A percentile compares a stretch with the other conserved stretches of the same genome.
Evolutionary conservation across 805 yeast genomes (phyloP).

Genomic region (Candida oleophila): DNA sequence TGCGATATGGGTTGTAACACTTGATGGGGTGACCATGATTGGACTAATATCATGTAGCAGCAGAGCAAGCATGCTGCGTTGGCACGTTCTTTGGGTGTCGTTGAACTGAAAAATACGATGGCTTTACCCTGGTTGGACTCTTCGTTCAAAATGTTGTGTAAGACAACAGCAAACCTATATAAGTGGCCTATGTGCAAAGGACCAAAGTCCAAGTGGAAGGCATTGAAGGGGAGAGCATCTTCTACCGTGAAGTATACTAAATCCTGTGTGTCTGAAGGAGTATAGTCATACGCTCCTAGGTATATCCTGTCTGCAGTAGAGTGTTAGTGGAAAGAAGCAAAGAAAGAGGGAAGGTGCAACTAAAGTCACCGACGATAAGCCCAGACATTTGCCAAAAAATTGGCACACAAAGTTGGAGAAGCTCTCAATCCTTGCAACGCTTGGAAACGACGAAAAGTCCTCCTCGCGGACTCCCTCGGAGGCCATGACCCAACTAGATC

Average conservation of each 20-base stretch:
- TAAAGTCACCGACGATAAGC: not conserved
- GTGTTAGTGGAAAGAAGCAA: slow-evolving; percentile 23
- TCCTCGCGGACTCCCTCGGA: too few relatives aligned
- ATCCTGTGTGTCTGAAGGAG: slow-evolving; percentile 74
- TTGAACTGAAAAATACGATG: slow-evolving; percentile 84
- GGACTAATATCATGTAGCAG: slow-evolving; percentile 92
- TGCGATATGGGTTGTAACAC: slow-evolving; percentile 93
- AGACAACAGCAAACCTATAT: slow-evolving; percentile 90
- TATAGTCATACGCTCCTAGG: slow-evolving; percentile 81
- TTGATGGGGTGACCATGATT: slow-evolving; percentile 98
- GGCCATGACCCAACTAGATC: too few relatives aligned
- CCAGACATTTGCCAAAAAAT: too few relatives aligned
- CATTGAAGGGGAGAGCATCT: slow-evolving; percentile 85
- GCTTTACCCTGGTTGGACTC: slow-evolving; percentile 82
- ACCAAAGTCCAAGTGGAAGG: slow-evolving; percentile 96
- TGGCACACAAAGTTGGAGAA: too few relatives aligned
- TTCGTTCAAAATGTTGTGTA: slow-evolving; percentile 89
- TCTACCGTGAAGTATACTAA: slow-evolving; percentile 88
- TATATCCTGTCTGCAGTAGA: slow-evolving; percentile 59
- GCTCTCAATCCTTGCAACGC: too few relatives aligned
- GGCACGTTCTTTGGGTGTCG: slow-evolving; percentile 78
- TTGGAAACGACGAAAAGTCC: too few relatives aligned
- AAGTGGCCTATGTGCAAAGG: slow-evolving; percentile 92
- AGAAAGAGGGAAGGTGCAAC: not conserved
- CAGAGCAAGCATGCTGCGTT: slow-evolving; percentile 94